Base-by-base conservation (phyloP, 129 eudicot genomes). In the Deinandra increscens region DNA sequence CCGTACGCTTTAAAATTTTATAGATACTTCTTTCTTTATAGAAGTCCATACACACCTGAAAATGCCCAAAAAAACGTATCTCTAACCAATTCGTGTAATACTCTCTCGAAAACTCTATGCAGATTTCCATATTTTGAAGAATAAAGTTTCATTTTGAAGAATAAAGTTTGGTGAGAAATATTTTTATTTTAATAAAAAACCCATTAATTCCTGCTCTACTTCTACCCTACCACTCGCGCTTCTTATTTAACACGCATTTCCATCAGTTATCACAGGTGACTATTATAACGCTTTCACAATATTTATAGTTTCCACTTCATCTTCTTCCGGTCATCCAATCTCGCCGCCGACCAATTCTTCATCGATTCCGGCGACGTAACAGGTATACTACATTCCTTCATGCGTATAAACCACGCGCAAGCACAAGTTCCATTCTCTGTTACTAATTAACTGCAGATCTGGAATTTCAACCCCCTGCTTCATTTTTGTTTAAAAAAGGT, bases 241-340 rank as follows among this genome's bases (percentile, higher is more conserved):
- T 12, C n/a, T 65, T 33, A 66, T 75, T 66, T 55, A 39, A 65
- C 31, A 42, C 73, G 51, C 68, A 42, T 9, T 59, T 56, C 20
- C 8, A 34, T 43, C 41, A 66, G 31, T 58, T 6, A 44, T 55
- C 73, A 55, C 60, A 15, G 46, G 29, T 58, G 20, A 13, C 64
- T 73, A 8, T 45, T 73, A 8, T 45, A 37, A 44, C 77, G 56
- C 51, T 13, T 36, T 48, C 37, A 13, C 13, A 20, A 2, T 18
- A 44, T 20, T 55, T 6, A 18, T 54, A 50, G 7, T 44, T 34
- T 75, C 66, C 8, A 5, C 9, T 22, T 43, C 68, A 19, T 12
- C 9, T 36, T 19, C 4, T 44, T 71, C 20, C 75, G 33, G 15
- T 18, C 59, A 45, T 60, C 31, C 22, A 42, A 20, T 44, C 44